phyloP scores from a whole-genome alignment of 2,329 filamentous ascomycete species.

The Sporothrix brasiliensis region DNA sequence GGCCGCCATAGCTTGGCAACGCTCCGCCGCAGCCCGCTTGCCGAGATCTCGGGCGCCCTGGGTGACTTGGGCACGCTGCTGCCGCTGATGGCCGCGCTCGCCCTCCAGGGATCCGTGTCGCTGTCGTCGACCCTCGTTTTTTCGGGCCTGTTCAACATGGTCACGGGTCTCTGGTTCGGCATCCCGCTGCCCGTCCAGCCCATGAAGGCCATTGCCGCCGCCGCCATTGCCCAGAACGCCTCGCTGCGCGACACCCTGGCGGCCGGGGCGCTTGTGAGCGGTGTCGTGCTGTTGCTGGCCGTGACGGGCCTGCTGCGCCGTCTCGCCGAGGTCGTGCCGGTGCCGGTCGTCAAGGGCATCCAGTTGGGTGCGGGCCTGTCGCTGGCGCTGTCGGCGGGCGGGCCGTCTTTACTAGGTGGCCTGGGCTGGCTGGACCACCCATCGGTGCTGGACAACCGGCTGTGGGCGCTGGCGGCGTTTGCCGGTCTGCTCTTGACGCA shows the following conservation, averaged over 20 bases:
- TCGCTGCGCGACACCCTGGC: slow-evolving; percentile 73
- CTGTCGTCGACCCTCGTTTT: slow-evolving; percentile 84
- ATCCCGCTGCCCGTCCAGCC: slow-evolving; percentile 91
- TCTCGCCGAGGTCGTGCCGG: slow-evolving; percentile 74
- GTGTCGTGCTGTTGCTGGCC: slow-evolving; percentile 74
- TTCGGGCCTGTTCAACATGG: slow-evolving; percentile 82
- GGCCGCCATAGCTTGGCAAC: slow-evolving; percentile 55
- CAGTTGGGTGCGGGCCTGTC: slow-evolving; percentile 89
- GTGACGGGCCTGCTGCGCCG: slow-evolving; percentile 75
- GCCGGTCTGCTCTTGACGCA: slow-evolving; percentile 69
- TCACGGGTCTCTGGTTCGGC: slow-evolving; percentile 80
- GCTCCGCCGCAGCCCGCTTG: slow-evolving; percentile 52
- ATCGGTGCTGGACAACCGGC: slow-evolving; percentile 70
- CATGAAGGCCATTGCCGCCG: slow-evolving; percentile 84
- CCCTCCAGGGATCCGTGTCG: slow-evolving; percentile 75
- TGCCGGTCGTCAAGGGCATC: slow-evolving; percentile 90
- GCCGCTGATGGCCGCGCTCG: slow-evolving; percentile 84
- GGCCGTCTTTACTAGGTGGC: slow-evolving; percentile 64
- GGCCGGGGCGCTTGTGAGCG: slow-evolving; percentile 78
- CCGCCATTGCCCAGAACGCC: slow-evolving; percentile 73
- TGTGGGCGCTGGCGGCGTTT: slow-evolving; percentile 77
- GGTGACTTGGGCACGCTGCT: slow-evolving; percentile 90
- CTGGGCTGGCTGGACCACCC: slow-evolving; percentile 66
- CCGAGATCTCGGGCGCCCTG: slow-evolving; percentile 83
- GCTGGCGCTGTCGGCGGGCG: slow-evolving; percentile 76